phyloP scores from a whole-genome alignment of 495 filamentous ascomycete genomes.

The Ramalina peruviana region DNA sequence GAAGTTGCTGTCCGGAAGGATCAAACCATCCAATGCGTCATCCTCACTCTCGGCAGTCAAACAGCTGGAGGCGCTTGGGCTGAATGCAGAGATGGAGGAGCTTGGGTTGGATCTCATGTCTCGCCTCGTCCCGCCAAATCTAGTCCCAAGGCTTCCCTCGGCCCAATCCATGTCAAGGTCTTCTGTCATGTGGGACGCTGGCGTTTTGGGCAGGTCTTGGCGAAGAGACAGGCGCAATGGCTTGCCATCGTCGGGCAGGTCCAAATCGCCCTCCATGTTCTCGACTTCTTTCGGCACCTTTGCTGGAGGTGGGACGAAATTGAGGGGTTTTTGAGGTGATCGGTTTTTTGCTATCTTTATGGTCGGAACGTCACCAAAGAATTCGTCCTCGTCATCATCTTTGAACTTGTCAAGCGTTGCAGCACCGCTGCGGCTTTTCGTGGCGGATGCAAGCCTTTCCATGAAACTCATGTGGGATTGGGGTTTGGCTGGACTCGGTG shows the following conservation, averaged over 20 bases:
- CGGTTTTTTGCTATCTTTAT: conserved; percentile 54
- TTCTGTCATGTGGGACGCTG: conserved; percentile 40
- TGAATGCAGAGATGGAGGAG: conserved; percentile 76
- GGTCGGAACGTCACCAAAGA: conserved; percentile 51
- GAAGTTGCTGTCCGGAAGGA: conserved; percentile 70
- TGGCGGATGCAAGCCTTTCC: conserved; percentile 13
- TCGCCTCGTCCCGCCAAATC: conserved; percentile 70
- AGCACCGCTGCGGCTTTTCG: conserved; percentile 9
- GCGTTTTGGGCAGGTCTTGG: conserved; percentile 42
- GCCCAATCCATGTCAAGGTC: conserved; percentile 82
- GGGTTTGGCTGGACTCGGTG: conserved; percentile 11
- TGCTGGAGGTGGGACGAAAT: conserved; percentile 34
- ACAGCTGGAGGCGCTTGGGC: conserved; percentile 81
- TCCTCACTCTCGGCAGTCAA: conserved; percentile 90
- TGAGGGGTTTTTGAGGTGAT: conserved; percentile 33
- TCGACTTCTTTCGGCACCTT: conserved; percentile 34
- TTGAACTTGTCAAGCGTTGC: conserved; percentile 42
- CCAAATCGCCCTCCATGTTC: conserved; percentile 65
- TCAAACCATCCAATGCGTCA: conserved; percentile 71
- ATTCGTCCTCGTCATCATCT: conserved; percentile 43
- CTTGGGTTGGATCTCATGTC: conserved; percentile 64
- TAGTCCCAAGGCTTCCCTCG: conserved; percentile 79
- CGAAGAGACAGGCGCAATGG: conserved; percentile 44
- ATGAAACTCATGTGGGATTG: conserved; percentile 14
- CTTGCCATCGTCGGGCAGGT: conserved; percentile 47